These are phyloP conservation scores for Populus simonii DNA, from an alignment of 345 rosid species.

Conservation along the genomic window DNA sequence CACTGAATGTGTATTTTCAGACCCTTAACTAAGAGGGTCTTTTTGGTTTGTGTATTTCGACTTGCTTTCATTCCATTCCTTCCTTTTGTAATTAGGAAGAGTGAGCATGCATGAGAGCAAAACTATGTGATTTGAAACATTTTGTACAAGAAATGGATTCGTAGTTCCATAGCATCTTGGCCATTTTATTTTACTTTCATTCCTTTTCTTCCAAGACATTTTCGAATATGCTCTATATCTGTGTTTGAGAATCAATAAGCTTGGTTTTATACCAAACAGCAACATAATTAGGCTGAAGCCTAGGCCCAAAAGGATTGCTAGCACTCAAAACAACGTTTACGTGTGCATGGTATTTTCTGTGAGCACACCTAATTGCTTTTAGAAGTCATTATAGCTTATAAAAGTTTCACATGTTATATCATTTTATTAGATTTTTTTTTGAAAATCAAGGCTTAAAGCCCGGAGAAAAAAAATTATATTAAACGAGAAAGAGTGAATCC, in stretches of 20 bases:
- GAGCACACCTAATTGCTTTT: too few species aligned
- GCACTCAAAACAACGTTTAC: too few species aligned
- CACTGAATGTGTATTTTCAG: slow-evolving; percentile 6
- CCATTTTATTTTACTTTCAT: neutral
- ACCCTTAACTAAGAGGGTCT: neutral
- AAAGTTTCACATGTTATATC: too few species aligned
- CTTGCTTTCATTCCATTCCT: slow-evolving; percentile 12
- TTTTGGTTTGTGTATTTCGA: slow-evolving; percentile 2
- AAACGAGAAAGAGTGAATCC: too few species aligned
- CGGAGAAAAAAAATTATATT: too few species aligned
- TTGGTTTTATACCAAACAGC: too few species aligned
- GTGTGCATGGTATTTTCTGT: too few species aligned
- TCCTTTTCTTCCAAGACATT: neutral
- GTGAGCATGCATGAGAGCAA: neutral
- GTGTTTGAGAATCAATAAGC: neutral
- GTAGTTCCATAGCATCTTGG: slow-evolving; percentile 13
- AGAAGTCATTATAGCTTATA: too few species aligned
- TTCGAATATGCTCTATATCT: neutral
- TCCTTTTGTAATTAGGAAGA: slow-evolving; percentile 26
- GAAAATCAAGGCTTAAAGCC: too few species aligned
- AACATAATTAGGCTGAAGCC: too few species aligned
- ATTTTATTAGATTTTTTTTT: too few species aligned
- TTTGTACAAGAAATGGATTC: slow-evolving; percentile 13
- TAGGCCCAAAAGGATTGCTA: too few species aligned
- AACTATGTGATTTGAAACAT: slow-evolving; percentile 14